phyloP scores from a whole-genome alignment of 352 stramenopile genomes.

The Pilasporangium apinafurcum region DNA sequence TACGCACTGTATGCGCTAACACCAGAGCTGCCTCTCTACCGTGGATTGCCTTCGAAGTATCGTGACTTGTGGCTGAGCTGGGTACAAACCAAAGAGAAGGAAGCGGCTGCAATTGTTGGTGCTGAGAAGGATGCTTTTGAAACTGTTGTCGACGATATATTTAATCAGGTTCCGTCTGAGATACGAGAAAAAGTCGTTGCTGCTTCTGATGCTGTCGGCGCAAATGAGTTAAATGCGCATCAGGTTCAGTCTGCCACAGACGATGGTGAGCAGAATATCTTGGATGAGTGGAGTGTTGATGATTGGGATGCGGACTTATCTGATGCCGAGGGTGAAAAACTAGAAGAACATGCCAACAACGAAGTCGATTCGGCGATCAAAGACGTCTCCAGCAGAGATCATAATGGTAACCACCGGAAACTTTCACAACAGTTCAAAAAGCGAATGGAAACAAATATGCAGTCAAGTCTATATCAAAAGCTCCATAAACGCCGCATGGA shows the following conservation, averaged over 20 bases:
- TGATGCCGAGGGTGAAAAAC: constrained; percentile 13
- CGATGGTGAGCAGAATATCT: background rate
- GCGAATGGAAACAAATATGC: constrained; percentile 27
- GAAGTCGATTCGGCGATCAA: no score
- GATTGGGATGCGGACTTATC: constrained; percentile 69
- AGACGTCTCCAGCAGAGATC: no score
- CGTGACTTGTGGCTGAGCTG: constrained; percentile 85
- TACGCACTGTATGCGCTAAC: constrained; percentile 86
- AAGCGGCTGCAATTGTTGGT: constrained; percentile 21
- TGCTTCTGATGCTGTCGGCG: background rate
- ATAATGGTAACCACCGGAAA: no score
- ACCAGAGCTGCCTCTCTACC: constrained; percentile 82
- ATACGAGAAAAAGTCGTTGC: constrained; percentile 24
- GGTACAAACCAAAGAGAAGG: constrained; percentile 31
- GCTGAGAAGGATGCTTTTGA: constrained; percentile 46
- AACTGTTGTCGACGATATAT: constrained; percentile 40
- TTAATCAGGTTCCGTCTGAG: constrained; percentile 37
- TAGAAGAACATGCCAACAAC: background rate
- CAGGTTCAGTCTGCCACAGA: background rate
- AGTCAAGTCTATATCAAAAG: constrained; percentile 23
- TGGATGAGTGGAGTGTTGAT: constrained; percentile 58
- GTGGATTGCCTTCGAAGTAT: constrained; percentile 83
- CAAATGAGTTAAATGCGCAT: constrained; percentile 6
- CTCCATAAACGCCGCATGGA: constrained; percentile 36
- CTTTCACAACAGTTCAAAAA: constrained; percentile 27